phyloP scores from a whole-genome alignment of 495 filamentous ascomycete genomes.

The Penicillium coffeae region DNA sequence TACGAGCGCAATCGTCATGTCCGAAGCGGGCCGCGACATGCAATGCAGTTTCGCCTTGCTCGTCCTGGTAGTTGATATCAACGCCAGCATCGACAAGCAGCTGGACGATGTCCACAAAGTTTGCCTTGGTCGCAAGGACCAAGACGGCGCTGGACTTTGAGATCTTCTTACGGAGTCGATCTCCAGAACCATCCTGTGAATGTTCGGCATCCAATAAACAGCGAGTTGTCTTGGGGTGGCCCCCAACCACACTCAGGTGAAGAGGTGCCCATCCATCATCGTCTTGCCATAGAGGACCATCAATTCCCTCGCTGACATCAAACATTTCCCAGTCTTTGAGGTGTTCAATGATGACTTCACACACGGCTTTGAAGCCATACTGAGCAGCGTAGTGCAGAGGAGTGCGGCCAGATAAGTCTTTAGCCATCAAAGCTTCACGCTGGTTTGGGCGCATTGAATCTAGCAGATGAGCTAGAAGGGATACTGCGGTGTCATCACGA shows the following conservation, averaged over 20 bases:
- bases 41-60: conserved; percentile 87
- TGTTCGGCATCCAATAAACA: conserved; percentile 75
- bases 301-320: conserved; percentile 77
- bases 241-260: conserved; percentile 88
- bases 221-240: conserved; percentile 80
- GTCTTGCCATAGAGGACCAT: conserved; percentile 84
- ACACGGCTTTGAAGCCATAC: conserved; percentile 85
- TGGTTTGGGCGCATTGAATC: conserved; percentile 67
- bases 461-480: conserved; percentile 69
- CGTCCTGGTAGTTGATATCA: conserved; percentile 90
- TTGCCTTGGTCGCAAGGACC: conserved; percentile 78
- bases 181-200: conserved; percentile 46
- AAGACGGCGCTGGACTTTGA: conserved; percentile 88
- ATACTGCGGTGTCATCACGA: conserved; percentile 69
- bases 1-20: conserved; percentile 71
- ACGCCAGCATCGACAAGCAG: conserved; percentile 87
- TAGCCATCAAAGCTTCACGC: conserved; percentile 59
- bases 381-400: conserved; percentile 95
- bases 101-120: conserved; percentile 76
- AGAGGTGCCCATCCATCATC: conserved; percentile 86
- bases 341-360: conserved; percentile 78
- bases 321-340: conserved; percentile 90
- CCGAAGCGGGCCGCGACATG: conserved; percentile 90
- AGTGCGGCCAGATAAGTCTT: conserved; percentile 77
- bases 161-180: conserved; percentile 60